phyloP scores from a whole-genome alignment of 129 eudicot genomes.

The Daucus carota region DNA sequence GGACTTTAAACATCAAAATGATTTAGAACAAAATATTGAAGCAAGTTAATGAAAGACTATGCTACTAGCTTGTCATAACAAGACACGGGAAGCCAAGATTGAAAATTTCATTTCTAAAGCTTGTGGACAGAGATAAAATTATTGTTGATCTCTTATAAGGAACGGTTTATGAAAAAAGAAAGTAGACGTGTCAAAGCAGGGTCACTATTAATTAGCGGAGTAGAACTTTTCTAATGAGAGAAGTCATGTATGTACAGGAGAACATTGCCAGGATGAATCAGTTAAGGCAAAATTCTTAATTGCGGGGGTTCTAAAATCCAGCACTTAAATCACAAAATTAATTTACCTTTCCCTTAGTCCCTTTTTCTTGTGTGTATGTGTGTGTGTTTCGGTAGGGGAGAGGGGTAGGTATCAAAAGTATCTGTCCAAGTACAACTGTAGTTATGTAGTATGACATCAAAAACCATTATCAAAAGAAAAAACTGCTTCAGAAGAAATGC shows the following conservation, averaged over 20 bases:
- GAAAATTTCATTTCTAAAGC: not conserved
- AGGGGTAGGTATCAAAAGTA: not conserved
- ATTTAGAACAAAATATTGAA: not conserved
- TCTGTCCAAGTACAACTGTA: not conserved
- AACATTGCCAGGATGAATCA: not conserved
- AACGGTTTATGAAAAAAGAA: not conserved
- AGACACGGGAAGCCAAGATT: not conserved
- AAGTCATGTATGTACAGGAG: not conserved
- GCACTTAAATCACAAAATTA: not conserved
- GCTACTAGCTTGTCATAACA: not conserved
- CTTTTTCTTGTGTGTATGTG: not conserved
- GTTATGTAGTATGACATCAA: not conserved
- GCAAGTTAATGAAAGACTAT: not conserved
- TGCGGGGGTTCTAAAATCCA: not conserved
- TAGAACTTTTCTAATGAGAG: not conserved
- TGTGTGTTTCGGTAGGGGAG: not conserved
- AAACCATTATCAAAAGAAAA: not conserved
- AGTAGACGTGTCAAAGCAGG: not conserved
- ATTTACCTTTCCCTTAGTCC: not conserved
- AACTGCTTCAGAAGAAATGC: not conserved
- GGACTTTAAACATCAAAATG: not conserved
- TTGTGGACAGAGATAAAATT: not conserved
- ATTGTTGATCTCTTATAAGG: not conserved
- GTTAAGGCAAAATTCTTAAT: not conserved
- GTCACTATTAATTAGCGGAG: not conserved